Percentiles rank a stretch among this genome's conserved stretches.
Conservation (phyloP, 1,139 yeast species). For the Blastobotrys arbuscula region DNA sequence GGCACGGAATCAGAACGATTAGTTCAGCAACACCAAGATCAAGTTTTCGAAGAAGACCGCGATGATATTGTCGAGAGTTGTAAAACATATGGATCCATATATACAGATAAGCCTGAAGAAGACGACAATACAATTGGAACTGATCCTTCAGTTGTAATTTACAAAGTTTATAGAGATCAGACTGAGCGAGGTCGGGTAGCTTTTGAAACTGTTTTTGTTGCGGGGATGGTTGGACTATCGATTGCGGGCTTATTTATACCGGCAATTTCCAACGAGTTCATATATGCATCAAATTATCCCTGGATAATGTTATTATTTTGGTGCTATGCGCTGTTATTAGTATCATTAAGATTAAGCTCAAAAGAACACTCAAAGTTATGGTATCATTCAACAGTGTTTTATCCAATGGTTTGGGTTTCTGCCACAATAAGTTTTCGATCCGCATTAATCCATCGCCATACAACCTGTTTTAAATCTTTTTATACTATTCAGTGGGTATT, state of each 20-base stretch:
- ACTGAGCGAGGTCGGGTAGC: slow-evolving; percentile 27
- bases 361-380: slow-evolving; percentile 43
- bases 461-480: slow-evolving; percentile 27
- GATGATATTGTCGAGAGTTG: slow-evolving; percentile 14
- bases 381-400: slow-evolving; percentile 60
- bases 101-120: neutral
- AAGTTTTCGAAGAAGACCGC: slow-evolving; percentile 14
- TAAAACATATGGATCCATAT: neutral
- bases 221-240: slow-evolving; percentile 20
- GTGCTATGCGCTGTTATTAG: slow-evolving; percentile 50
- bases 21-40: slow-evolving; percentile 15
- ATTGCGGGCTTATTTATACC: slow-evolving; percentile 36
- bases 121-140: neutral
- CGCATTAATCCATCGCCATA: slow-evolving; percentile 46
- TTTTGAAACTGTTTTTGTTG: slow-evolving; percentile 22
- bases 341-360: slow-evolving; percentile 44
- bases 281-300: slow-evolving; percentile 32
- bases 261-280: slow-evolving; percentile 40
- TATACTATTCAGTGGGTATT: slow-evolving; percentile 34
- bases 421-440: slow-evolving; percentile 61
- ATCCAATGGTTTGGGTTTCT: slow-evolving; percentile 48
- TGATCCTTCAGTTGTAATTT: slow-evolving; percentile 9
- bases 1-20: slow-evolving; percentile 22
- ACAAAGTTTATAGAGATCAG: slow-evolving; percentile 24
- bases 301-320: slow-evolving; percentile 46